These are phyloP conservation scores for Tetragonia tetragonoides DNA, from an alignment of 148 eudicot species.

Conservation along the genomic window DNA sequence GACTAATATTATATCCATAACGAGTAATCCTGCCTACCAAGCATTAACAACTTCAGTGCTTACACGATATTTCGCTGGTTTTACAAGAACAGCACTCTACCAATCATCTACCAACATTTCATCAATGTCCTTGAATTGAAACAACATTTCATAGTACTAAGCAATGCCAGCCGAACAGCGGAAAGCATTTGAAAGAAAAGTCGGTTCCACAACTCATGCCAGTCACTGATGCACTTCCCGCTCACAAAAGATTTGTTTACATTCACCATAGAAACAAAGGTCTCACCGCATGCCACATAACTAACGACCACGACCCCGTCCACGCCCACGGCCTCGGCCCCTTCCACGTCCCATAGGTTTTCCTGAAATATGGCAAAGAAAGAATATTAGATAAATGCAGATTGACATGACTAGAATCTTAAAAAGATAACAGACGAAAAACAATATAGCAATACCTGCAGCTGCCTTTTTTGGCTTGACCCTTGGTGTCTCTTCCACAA, in stretches of 20 bases:
- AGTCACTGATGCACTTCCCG: neutral
- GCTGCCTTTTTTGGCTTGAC: no score
- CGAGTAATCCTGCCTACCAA: neutral
- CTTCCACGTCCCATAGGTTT: no score
- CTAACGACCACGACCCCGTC: no score
- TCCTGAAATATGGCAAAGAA: neutral
- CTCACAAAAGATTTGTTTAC: conserved; percentile 18
- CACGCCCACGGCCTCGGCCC: no score
- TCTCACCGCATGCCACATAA: no score
- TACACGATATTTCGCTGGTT: neutral
- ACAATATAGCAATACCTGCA: no score
- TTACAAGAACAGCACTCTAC: conserved; percentile 5
- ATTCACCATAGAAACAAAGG: conserved; percentile 9
- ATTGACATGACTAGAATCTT: no score
- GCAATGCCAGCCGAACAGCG: conserved; percentile 1
- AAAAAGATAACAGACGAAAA: no score
- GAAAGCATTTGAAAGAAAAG: neutral
- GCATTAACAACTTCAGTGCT: neutral
- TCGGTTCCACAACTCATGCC: neutral
- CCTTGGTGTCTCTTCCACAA: no score
- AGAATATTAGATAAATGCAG: no score
- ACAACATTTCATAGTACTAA: neutral
- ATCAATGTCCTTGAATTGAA: neutral
- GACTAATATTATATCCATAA: conserved; percentile 11
- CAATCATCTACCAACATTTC: neutral